A percentile compares a stretch with the other conserved stretches of the same genome.
These are phyloP conservation scores for Wilcoxina mikolae DNA, from an alignment of 495 filamentous ascomycete genomes.

Conservation along the genomic window DNA sequence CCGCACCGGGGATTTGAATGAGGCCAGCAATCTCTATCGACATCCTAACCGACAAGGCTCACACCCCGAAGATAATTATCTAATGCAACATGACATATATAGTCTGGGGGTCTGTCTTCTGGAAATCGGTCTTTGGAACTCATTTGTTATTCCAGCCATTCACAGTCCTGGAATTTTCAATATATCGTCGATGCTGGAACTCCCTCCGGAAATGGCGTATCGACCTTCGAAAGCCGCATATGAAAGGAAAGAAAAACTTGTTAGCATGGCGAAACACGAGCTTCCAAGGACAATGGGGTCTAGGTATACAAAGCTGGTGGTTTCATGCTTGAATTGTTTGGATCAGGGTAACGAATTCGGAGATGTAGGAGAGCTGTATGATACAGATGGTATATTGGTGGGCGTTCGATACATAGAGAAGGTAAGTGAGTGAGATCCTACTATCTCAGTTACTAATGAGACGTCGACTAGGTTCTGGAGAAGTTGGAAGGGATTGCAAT, in stretches of 20 bases:
- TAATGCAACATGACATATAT: slow-evolving; percentile 53
- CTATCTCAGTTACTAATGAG: too few species aligned
- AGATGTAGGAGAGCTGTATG: slow-evolving; percentile 33
- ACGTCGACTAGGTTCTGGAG: too few species aligned
- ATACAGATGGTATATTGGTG: slow-evolving; percentile 37
- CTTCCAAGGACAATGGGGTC: slow-evolving; percentile 38
- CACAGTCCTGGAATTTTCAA: too few species aligned
- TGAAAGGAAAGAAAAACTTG: slow-evolving; percentile 32
- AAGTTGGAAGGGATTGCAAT: too few species aligned
- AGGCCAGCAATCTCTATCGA: slow-evolving; percentile 41
- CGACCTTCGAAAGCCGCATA: slow-evolving; percentile 11
- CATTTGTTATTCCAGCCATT: slow-evolving; percentile 31
- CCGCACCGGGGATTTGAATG: slow-evolving; percentile 30
- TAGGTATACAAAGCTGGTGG: slow-evolving; percentile 36
- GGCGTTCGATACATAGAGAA: slow-evolving; percentile 41
- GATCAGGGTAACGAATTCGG: slow-evolving; percentile 39
- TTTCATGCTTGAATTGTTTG: slow-evolving; percentile 44
- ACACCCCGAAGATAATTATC: slow-evolving; percentile 31
- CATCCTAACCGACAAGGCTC: slow-evolving; percentile 41
- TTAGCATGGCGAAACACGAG: slow-evolving; percentile 30
- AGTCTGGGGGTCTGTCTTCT: slow-evolving; percentile 46
- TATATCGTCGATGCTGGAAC: too few species aligned
- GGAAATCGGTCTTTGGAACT: slow-evolving; percentile 46
- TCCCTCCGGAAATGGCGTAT: too few species aligned
- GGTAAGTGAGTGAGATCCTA: too few species aligned